phyloP scores from a whole-genome alignment of 2,329 filamentous ascomycete genomes.

The Aspergillus sp. region DNA sequence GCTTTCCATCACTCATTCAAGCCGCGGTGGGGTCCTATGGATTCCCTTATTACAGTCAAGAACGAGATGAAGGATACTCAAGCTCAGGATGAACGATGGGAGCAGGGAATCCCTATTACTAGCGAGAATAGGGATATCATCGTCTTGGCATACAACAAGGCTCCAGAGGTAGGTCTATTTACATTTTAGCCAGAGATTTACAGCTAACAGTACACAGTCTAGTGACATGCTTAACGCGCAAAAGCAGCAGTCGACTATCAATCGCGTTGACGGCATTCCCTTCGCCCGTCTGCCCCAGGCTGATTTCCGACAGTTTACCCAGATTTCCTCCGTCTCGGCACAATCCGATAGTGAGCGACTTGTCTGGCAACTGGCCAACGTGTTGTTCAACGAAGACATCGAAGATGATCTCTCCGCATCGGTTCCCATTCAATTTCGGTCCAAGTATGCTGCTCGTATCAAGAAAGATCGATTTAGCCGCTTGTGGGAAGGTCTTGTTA shows the following conservation, averaged over 20 bases:
- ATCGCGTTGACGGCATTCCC: conserved; percentile 53
- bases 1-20: conserved; percentile 68
- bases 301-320: conserved; percentile 28
- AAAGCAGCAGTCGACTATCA: conserved; percentile 37
- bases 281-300: conserved; percentile 35
- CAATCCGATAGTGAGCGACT: conserved; percentile 31
- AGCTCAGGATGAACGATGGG: conserved; percentile 39
- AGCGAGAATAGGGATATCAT: conserved; percentile 28
- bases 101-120: conserved; percentile 45
- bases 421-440: conserved; percentile 33
- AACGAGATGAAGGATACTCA: conserved; percentile 27
- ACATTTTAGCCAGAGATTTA: neutral
- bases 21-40: conserved; percentile 70
- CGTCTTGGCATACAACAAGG: conserved; percentile 19
- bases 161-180: conserved; percentile 13
- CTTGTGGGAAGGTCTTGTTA: conserved; percentile 36
- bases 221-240: conserved; percentile 29
- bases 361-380: conserved; percentile 78
- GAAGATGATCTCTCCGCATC: conserved; percentile 40
- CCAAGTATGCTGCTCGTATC: conserved; percentile 38
- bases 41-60: conserved; percentile 61
- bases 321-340: conserved; percentile 21
- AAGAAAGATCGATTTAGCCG: conserved; percentile 43
- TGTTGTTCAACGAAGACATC: conserved; percentile 70
- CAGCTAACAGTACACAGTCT: conserved; percentile 9